phyloP scores from a whole-genome alignment of 768 basidiomycete species.

The Strobilomyces echinocephalus region DNA sequence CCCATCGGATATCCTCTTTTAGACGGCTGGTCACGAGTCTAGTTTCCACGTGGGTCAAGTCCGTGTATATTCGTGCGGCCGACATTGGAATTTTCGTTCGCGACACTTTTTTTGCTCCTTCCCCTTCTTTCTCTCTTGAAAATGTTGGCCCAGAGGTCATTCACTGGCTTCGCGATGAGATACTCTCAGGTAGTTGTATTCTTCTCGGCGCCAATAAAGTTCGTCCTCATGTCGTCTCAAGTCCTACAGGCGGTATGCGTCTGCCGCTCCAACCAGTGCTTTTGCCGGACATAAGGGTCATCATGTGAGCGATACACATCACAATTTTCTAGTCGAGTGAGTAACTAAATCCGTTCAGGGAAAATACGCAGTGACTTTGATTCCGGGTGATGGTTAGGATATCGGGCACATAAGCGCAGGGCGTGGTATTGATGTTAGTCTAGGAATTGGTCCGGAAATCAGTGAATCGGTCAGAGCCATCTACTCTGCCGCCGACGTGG shows the following conservation, averaged over 20 bases:
- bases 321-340: background rate
- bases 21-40: too few species aligned
- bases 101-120: constrained; percentile 11
- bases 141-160: constrained; percentile 60
- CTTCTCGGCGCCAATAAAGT: background rate
- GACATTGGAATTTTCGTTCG: constrained; percentile 8
- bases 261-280: constrained; percentile 74
- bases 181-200: constrained; percentile 41
- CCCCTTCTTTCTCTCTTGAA: constrained; percentile 19
- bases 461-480: constrained; percentile 94
- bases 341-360: constrained; percentile 48
- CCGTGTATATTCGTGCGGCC: constrained; percentile 24
- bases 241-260: constrained; percentile 61
- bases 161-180: constrained; percentile 51
- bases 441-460: constrained; percentile 99
- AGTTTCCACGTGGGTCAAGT: constrained; percentile 16
- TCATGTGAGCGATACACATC: constrained; percentile 53
- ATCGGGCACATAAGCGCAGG: constrained; percentile 6
- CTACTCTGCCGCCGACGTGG: constrained; percentile 80
- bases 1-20: too few species aligned
- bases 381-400: constrained; percentile 86
- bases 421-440: constrained; percentile 14
- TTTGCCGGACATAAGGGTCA: constrained; percentile 87
- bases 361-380: constrained; percentile 93
- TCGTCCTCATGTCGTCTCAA: constrained; percentile 27